Conservation (phyloP, 2,329 filamentous ascomycete species). For the Macrophomina pseudophaseolina region DNA sequence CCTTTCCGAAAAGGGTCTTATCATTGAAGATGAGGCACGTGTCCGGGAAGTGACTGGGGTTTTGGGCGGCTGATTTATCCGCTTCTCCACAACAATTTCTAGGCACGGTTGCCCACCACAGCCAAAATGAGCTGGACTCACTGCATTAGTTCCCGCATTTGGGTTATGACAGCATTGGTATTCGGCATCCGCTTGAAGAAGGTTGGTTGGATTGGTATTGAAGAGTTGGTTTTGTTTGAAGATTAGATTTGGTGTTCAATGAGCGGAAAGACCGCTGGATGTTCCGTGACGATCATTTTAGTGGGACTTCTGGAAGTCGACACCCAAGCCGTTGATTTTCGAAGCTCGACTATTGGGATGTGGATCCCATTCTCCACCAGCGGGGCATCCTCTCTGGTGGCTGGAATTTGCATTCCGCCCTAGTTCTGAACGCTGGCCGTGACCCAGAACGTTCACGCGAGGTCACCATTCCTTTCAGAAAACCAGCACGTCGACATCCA, state of each 20-base stretch:
- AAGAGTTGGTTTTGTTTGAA: slow-evolving; percentile 12
- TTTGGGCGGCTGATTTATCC: background rate
- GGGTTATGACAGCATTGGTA: background rate
- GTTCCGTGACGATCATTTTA: background rate
- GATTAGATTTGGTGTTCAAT: slow-evolving; percentile 2
- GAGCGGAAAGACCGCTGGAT: background rate
- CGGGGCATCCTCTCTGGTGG: background rate
- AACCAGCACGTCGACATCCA: background rate
- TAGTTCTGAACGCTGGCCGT: background rate
- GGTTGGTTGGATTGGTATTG: slow-evolving; percentile 6
- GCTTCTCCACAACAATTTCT: no score
- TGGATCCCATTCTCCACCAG: background rate
- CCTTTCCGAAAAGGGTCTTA: slow-evolving; percentile 66
- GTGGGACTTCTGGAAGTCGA: no score
- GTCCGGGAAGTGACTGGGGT: background rate
- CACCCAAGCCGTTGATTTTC: background rate
- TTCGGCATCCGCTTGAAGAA: background rate
- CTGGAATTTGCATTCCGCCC: slow-evolving; percentile 4
- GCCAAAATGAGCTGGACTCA: background rate
- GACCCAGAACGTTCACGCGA: background rate
- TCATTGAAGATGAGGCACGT: slow-evolving; percentile 62
- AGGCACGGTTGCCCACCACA: background rate
- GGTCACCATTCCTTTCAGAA: background rate
- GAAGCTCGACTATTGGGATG: background rate
- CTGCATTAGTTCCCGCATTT: background rate